These are phyloP conservation scores for Fusarium buxicola DNA, from an alignment of 2,329 filamentous ascomycete species.

Conservation along the genomic window DNA sequence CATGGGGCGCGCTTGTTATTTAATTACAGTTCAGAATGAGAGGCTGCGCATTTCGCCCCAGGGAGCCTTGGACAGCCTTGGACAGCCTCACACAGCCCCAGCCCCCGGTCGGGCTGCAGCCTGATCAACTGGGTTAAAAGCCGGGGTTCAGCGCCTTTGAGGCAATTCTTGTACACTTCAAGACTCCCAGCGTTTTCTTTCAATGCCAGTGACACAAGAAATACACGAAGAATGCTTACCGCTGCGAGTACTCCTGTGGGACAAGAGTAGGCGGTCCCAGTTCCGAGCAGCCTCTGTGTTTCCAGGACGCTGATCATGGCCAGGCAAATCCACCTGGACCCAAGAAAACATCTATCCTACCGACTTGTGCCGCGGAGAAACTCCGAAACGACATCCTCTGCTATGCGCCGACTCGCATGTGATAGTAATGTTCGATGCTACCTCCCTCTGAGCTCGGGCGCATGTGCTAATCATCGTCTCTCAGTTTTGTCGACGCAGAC, in stretches of 20 bases:
- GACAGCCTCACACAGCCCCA: too few relatives aligned
- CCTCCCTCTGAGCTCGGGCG: rapidly evolving
- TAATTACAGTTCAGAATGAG: too few relatives aligned
- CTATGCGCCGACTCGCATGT: slow-evolving; percentile 20
- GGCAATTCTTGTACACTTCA: background rate
- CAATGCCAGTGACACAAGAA: background rate
- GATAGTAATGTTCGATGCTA: slow-evolving; percentile 8
- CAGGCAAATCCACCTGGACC: background rate
- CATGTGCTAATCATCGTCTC: rapidly evolving
- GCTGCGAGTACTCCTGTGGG: slow-evolving; percentile 17
- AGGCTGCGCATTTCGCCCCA: too few relatives aligned
- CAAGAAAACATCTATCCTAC: background rate
- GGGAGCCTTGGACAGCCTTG: too few relatives aligned
- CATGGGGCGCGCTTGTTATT: too few relatives aligned
- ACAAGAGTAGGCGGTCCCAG: slow-evolving; percentile 12
- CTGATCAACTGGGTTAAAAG: slow-evolving; percentile 1
- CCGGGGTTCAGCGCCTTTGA: background rate
- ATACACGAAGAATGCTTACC: slow-evolving; percentile 6
- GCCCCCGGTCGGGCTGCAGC: too few relatives aligned
- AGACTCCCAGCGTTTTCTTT: background rate
- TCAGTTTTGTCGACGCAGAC: slow-evolving; percentile 49
- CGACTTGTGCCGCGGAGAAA: background rate
- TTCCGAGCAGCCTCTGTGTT: rapidly evolving
- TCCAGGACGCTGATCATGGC: slow-evolving; percentile 2
- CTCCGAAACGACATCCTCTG: background rate